phyloP scores from a whole-genome alignment of 371 early-diverging fungal species.

The Mortierella sp. region DNA sequence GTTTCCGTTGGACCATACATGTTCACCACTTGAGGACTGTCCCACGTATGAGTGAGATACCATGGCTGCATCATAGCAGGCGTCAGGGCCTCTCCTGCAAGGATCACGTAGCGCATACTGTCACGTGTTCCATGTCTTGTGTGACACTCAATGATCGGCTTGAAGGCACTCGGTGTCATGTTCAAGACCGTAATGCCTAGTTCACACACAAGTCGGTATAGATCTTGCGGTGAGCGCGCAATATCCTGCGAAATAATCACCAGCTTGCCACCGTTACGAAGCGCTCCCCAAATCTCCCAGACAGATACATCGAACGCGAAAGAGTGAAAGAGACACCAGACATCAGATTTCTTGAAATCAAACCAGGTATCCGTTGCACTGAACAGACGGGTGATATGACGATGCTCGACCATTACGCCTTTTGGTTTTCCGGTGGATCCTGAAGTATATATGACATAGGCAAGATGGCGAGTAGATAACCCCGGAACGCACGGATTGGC shows the following conservation, averaged over 20 bases:
- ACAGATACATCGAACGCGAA: not conserved
- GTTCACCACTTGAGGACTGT: conserved; percentile 4
- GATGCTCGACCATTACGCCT: too few species aligned
- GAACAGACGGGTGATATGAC: too few species aligned
- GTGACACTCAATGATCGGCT: not conserved
- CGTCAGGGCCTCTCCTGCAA: not conserved
- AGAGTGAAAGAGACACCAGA: too few species aligned
- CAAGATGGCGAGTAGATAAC: too few species aligned
- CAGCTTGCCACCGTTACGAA: conserved; percentile 1
- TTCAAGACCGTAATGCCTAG: conserved; percentile 2
- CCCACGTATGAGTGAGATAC: not conserved
- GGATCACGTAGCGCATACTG: conserved; percentile 1
- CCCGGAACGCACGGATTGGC: too few species aligned
- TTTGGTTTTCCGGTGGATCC: too few species aligned
- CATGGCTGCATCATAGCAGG: conserved; percentile 2
- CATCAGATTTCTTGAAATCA: too few species aligned
- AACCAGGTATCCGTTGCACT: too few species aligned
- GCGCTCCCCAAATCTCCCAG: conserved; percentile 6
- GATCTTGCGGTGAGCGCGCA: not conserved
- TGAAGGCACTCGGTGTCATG: conserved; percentile 3
- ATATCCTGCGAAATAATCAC: not conserved
- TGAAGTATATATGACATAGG: too few species aligned
- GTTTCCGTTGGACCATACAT: conserved; percentile 50
- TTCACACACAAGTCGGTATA: not conserved
- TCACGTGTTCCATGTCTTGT: not conserved